Percentiles rank a stretch among this genome's conserved stretches.
These are phyloP conservation scores for Haberlea rhodopensis DNA, from an alignment of 257 asterid species.

Conservation along the genomic window DNA sequence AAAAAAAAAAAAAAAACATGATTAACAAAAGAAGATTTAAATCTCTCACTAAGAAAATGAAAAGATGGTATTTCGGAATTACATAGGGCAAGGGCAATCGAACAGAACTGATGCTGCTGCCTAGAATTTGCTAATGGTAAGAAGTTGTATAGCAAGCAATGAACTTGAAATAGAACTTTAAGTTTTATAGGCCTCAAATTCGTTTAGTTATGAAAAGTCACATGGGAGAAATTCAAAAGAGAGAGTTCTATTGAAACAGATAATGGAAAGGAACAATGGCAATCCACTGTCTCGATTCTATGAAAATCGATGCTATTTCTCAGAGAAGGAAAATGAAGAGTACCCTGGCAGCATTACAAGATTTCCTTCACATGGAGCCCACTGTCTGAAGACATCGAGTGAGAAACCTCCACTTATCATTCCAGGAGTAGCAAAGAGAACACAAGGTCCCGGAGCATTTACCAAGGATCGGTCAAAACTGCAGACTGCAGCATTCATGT, in stretches of 20 bases:
- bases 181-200: background rate
- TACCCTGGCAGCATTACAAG: conserved; percentile 91
- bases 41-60: too few relatives aligned
- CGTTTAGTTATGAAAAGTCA: background rate
- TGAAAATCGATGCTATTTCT: background rate
- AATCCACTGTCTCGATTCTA: background rate
- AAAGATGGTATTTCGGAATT: background rate
- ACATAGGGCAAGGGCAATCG: background rate
- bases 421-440: conserved; percentile 97
- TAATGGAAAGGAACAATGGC: conserved; percentile 6
- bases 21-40: too few relatives aligned
- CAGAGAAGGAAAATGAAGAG: conserved; percentile 12
- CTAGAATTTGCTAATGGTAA: background rate
- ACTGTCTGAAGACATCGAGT: conserved; percentile 84
- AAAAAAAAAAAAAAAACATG: too few relatives aligned
- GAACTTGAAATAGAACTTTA: background rate
- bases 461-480: conserved; percentile 76
- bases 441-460: conserved; percentile 92
- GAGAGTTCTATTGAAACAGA: background rate
- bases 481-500: conserved; percentile 50
- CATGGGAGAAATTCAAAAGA: conserved; percentile 1
- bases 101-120: background rate
- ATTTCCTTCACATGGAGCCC: conserved; percentile 86
- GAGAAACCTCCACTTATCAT: conserved; percentile 93
- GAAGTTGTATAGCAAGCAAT: too few relatives aligned